Conservation (phyloP, 2,329 filamentous ascomycete genomes). For the Alternaria consortialis region DNA sequence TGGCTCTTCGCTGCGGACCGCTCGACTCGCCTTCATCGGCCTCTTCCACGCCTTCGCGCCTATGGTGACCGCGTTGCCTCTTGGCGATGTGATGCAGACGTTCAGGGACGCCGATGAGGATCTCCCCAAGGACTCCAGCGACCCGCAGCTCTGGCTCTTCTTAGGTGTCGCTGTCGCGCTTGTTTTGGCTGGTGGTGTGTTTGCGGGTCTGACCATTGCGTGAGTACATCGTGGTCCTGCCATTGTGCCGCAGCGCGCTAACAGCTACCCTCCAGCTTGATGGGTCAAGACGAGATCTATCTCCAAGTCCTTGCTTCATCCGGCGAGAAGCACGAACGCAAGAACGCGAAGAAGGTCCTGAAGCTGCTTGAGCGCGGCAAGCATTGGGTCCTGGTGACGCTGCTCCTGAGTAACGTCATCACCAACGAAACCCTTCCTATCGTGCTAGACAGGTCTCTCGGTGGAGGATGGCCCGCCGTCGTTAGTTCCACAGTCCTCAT, state of each 20-base stretch:
- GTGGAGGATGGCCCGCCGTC: conserved; percentile 93
- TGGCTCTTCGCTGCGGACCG: conserved; percentile 39
- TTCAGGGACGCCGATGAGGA: conserved; percentile 37
- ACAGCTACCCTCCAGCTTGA: conserved; percentile 55
- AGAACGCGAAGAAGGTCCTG: conserved; percentile 83
- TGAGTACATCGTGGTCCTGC: conserved; percentile 54
- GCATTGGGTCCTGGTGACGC: conserved; percentile 96
- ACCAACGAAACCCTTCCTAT: conserved; percentile 94
- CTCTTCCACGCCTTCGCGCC: conserved; percentile 46
- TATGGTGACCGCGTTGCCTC: conserved; percentile 43
- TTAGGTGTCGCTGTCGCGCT: conserved; percentile 79
- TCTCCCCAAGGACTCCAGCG: conserved; percentile 54
- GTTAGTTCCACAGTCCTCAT: conserved; percentile 93
- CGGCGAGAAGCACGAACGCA: conserved; percentile 82
- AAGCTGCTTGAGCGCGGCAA: conserved; percentile 85
- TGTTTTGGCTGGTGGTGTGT: conserved; percentile 88
- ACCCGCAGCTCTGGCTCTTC: conserved; percentile 80
- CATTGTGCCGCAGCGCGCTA: conserved; percentile 31
- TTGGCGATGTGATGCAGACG: conserved; percentile 32
- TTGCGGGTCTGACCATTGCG: conserved; percentile 93
- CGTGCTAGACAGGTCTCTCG: conserved; percentile 90
- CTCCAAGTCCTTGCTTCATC: conserved; percentile 92
- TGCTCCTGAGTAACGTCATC: conserved; percentile 94
- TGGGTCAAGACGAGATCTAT: conserved; percentile 91
- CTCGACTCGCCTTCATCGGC: conserved; percentile 39